These are phyloP conservation scores for Metarhizium humberi DNA, from an alignment of 2,329 filamentous ascomycete genomes.

Conservation along the genomic window DNA sequence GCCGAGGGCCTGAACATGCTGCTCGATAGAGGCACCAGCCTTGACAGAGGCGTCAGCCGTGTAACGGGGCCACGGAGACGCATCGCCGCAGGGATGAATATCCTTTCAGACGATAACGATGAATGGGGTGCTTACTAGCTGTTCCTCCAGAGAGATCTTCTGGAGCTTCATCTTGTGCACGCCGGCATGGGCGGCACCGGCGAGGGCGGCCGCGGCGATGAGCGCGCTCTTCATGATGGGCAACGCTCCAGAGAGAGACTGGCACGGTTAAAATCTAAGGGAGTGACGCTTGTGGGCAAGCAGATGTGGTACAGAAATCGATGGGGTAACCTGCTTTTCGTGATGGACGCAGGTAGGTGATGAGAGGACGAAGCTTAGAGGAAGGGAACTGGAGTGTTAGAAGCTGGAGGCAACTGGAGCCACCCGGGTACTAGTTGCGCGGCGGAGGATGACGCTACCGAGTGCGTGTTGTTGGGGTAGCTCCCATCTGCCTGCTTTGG, in stretches of 20 bases:
- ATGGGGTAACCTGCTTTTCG: neutral
- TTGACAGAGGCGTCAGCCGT: conserved; percentile 23
- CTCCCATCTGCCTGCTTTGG: no score
- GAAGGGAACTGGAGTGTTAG: neutral
- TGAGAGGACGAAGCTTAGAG: neutral
- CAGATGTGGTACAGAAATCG: neutral
- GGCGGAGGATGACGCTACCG: no score
- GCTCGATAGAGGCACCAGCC: conserved; percentile 70
- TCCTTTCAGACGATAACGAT: neutral
- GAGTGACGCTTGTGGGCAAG: neutral
- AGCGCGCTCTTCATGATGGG: conserved; percentile 77
- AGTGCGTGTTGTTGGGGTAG: no score
- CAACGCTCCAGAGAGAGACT: conserved; percentile 12
- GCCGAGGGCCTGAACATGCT: conserved; percentile 71
- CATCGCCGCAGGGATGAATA: conserved; percentile 8
- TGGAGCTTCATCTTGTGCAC: conserved; percentile 96
- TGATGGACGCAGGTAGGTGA: neutral
- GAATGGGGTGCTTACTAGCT: conserved; percentile 59
- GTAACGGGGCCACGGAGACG: neutral
- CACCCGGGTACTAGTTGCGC: no score
- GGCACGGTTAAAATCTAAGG: neutral
- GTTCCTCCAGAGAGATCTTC: conserved; percentile 87
- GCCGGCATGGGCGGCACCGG: conserved; percentile 74
- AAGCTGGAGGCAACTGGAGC: neutral
- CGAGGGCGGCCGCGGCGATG: conserved; percentile 69